Percentiles rank a stretch among this genome's conserved stretches.
Conservation (phyloP, 2,329 filamentous ascomycete genomes). For the Karstenula rhodostoma region DNA sequence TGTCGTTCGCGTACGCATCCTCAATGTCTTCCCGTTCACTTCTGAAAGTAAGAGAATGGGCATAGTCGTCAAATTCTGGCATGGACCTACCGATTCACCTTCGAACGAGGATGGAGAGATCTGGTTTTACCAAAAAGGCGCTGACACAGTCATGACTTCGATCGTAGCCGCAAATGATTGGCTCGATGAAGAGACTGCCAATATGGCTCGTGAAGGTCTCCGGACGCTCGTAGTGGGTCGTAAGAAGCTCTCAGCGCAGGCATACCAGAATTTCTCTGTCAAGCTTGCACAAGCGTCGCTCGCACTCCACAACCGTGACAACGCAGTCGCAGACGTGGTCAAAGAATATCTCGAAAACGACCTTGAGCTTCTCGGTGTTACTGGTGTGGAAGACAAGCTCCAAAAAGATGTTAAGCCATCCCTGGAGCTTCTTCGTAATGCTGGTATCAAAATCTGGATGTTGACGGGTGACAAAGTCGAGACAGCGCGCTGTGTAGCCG, state of each 20-base stretch:
- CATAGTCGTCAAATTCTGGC: slow-evolving; percentile 86
- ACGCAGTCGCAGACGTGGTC: slow-evolving; percentile 80
- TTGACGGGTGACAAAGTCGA: slow-evolving; percentile 98
- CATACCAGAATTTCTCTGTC: slow-evolving; percentile 81
- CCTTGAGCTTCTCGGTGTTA: slow-evolving; percentile 93
- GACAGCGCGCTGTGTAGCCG: slow-evolving; percentile 93
- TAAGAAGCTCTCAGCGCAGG: slow-evolving; percentile 78
- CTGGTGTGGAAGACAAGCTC: slow-evolving; percentile 95
- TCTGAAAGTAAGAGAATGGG: slow-evolving; percentile 99
- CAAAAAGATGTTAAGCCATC: slow-evolving; percentile 96
- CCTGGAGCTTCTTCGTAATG: slow-evolving; percentile 91
- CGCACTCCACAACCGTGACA: slow-evolving; percentile 80
- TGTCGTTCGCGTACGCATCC: slow-evolving; percentile 84
- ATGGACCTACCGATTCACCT: slow-evolving; percentile 50
- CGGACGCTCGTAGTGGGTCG: slow-evolving; percentile 95
- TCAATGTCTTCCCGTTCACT: slow-evolving; percentile 97
- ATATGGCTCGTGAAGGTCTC: slow-evolving; percentile 97
- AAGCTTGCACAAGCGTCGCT: slow-evolving; percentile 82
- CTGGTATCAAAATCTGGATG: slow-evolving; percentile 99
- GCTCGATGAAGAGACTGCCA: slow-evolving; percentile 98
- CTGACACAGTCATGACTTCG: slow-evolving; percentile 96
- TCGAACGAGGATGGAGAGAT: slow-evolving; percentile 74
- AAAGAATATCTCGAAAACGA: slow-evolving; percentile 84
- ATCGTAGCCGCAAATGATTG: slow-evolving; percentile 97
- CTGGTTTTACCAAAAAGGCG: slow-evolving; percentile 98